phyloP scores from a whole-genome alignment of 2,329 filamentous ascomycete genomes.

The Colletotrichum liriopes region DNA sequence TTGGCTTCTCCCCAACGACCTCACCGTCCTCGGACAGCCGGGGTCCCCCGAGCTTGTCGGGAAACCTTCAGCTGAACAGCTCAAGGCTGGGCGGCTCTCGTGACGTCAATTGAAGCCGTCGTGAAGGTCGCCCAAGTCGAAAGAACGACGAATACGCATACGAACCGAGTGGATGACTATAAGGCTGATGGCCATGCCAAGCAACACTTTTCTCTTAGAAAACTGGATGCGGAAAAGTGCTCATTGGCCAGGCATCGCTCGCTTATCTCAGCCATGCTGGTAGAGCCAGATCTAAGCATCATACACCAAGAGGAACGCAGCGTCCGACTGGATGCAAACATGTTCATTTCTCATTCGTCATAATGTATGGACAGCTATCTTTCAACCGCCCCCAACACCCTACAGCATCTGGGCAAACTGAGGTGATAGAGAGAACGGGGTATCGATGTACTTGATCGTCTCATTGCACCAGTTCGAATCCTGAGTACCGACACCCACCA shows the following conservation, averaged over 20 bases:
- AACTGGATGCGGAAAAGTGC: not conserved
- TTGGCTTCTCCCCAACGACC: not conserved
- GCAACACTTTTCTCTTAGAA: not conserved
- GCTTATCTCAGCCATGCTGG: constrained; percentile 4
- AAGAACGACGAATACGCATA: not conserved
- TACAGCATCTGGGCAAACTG: constrained; percentile 38
- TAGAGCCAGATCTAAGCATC: constrained; percentile 15
- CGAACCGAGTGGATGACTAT: not conserved
- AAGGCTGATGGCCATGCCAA: not conserved
- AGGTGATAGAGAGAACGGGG: constrained; percentile 36
- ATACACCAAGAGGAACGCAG: constrained; percentile 2
- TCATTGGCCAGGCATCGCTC: constrained; percentile 2
- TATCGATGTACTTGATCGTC: constrained; percentile 49
- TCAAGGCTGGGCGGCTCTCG: not conserved
- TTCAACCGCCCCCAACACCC: not conserved
- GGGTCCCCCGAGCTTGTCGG: constrained; percentile 12
- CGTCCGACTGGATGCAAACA: not conserved
- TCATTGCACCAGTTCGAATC: constrained; percentile 49
- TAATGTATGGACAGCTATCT: not conserved
- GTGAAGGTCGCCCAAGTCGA: too few relatives aligned
- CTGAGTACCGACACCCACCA: constrained; percentile 48
- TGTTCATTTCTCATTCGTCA: constrained; percentile 34
- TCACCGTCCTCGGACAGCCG: not conserved
- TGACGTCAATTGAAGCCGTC: constrained; percentile 16
- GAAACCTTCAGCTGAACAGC: constrained; percentile 22